phyloP scores from a whole-genome alignment of 1,284 basidiomycete species.

The Malassezia brasiliensis region DNA sequence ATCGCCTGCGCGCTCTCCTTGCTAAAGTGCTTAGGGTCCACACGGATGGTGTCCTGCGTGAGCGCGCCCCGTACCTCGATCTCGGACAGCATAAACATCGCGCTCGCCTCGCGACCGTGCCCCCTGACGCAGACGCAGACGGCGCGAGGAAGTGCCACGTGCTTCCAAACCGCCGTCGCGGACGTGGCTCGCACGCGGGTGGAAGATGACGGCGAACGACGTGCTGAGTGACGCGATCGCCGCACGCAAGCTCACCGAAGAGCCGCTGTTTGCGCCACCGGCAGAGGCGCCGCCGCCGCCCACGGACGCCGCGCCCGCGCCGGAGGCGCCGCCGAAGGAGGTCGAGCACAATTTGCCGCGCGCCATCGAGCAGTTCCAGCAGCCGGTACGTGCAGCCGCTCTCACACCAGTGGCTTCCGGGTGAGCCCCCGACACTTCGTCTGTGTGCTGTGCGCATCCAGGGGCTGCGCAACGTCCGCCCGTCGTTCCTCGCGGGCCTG shows the following conservation, averaged over 20 bases:
- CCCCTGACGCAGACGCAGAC: not conserved
- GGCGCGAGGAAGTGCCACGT: constrained; percentile 3
- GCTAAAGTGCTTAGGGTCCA: constrained; percentile 67
- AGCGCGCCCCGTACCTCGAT: constrained; percentile 20
- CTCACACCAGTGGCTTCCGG: constrained; percentile 3
- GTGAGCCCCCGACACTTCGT: constrained; percentile 24
- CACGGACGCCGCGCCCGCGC: not conserved
- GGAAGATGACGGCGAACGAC: constrained; percentile 12
- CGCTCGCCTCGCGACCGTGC: not conserved
- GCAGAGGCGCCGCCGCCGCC: not conserved
- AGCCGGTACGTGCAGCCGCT: constrained; percentile 1
- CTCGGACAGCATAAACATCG: constrained; percentile 36
- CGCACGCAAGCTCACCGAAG: not conserved
- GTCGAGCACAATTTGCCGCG: constrained; percentile 27
- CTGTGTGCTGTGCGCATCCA: constrained; percentile 69
- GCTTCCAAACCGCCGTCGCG: not conserved
- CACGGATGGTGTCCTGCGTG: constrained; percentile 62
- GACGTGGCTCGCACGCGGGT: not conserved
- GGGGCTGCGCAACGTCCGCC: constrained; percentile 64
- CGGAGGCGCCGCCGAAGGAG: not conserved
- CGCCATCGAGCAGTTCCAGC: constrained; percentile 25
- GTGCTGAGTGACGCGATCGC: constrained; percentile 14
- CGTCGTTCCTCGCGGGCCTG: constrained; percentile 68
- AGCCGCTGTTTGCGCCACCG: not conserved
- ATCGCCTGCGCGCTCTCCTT: constrained; percentile 63